These are phyloP conservation scores for Scedosporium boydii DNA, from an alignment of 2,329 filamentous ascomycete species.

Conservation along the genomic window DNA sequence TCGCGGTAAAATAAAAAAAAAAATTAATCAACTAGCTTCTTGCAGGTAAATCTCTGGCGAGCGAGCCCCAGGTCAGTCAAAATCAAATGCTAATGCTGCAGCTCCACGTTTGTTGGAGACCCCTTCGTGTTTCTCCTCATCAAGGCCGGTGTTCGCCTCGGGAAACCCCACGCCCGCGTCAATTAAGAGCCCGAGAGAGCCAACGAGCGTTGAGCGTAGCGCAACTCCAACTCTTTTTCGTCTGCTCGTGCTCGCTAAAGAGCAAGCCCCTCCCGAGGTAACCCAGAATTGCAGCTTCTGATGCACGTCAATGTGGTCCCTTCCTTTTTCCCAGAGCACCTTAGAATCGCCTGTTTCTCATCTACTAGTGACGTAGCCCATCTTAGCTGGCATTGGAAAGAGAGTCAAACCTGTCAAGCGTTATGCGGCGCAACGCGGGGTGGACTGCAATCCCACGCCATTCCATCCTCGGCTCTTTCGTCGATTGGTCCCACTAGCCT, in stretches of 20 bases:
- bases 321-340: background rate
- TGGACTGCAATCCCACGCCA: background rate
- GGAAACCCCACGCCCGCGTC: background rate
- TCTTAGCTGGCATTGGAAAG: background rate
- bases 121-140: background rate
- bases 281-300: background rate
- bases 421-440: background rate
- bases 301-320: background rate
- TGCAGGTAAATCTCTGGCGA: no score
- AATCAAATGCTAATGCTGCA: no score
- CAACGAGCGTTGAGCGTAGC: background rate
- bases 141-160: no score
- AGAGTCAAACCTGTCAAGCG: background rate
- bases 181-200: background rate
- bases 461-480: conserved; percentile 1
- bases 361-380: background rate
- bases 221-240: background rate
- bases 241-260: background rate
- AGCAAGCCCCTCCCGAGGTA: background rate
- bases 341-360: background rate
- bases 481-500: background rate
- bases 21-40: no score
- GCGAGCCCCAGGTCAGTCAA: no score
- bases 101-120: background rate
- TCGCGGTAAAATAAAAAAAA: no score